Percentiles rank a stretch among this genome's conserved stretches.
Conservation (phyloP, 441 rosid species). For the Arabidopsis lyrata region DNA sequence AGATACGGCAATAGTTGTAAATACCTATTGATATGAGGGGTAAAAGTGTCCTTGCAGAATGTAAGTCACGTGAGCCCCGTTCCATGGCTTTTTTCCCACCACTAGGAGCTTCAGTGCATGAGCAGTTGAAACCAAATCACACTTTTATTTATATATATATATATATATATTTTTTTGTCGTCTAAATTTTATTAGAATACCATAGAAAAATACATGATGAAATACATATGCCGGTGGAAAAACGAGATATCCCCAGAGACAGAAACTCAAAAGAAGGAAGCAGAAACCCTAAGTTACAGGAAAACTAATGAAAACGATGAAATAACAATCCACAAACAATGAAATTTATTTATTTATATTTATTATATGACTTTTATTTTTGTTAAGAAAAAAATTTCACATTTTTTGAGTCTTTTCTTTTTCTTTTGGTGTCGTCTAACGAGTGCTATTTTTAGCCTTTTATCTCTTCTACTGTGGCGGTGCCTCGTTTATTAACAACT, state of each 20-base stretch:
- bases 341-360: constrained; percentile 21
- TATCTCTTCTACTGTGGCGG: constrained; percentile 26
- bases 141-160: too few species aligned
- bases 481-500: constrained; percentile 4
- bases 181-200: too few species aligned
- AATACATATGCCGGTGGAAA: too few species aligned
- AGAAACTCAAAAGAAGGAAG: too few species aligned
- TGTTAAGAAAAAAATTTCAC: background rate
- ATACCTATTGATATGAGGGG: background rate
- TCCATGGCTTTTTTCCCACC: constrained; percentile 43
- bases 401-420: background rate
- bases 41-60: constrained; percentile 8
- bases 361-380: background rate
- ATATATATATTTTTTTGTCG: too few species aligned
- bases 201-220: too few species aligned
- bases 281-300: too few species aligned
- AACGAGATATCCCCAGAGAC: too few species aligned
- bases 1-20: background rate
- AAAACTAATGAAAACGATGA: too few species aligned
- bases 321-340: too few species aligned
- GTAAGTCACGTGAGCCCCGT: constrained; percentile 42
- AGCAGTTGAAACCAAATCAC: constrained; percentile 38
- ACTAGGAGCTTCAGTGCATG: constrained; percentile 43
- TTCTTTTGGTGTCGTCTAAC: background rate
- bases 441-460: background rate